Percentiles rank a stretch among this genome's conserved stretches.
phyloP scores from a whole-genome alignment of 208 protist species.

The Wallacemonas sp. region DNA sequence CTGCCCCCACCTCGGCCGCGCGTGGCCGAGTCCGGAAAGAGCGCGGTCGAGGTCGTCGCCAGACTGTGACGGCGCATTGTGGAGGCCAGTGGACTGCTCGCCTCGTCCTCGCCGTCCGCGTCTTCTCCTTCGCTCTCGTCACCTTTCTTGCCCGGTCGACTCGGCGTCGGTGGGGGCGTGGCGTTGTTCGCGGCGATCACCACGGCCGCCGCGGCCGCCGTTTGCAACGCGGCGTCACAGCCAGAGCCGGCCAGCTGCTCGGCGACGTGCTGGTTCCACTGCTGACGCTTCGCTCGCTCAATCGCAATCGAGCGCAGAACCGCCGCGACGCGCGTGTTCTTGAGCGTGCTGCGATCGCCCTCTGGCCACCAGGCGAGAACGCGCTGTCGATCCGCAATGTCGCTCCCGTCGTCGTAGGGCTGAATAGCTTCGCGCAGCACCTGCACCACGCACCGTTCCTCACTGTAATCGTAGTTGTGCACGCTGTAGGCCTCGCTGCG shows the following conservation, averaged over 20 bases:
- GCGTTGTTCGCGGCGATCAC: not conserved
- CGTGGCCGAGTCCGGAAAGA: too few relatives aligned
- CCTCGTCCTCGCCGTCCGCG: not conserved
- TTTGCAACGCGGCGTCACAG: constrained; percentile 2
- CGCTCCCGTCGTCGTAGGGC: not conserved
- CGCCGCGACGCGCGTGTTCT: constrained; percentile 20
- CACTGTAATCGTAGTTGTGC: constrained; percentile 36
- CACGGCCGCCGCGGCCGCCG: not conserved
- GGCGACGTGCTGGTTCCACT: constrained; percentile 37
- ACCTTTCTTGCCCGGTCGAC: too few relatives aligned
- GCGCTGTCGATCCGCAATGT: constrained; percentile 24
- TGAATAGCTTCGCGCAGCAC: constrained; percentile 47
- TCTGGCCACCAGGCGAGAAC: constrained; percentile 62
- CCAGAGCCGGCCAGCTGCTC: constrained; percentile 12
- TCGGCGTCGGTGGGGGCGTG: too few relatives aligned
- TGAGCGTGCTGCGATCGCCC: constrained; percentile 16
- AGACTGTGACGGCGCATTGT: not conserved
- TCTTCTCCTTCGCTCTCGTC: too few relatives aligned
- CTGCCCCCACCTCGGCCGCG: too few relatives aligned
- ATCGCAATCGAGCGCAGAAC: constrained; percentile 44
- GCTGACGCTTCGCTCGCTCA: constrained; percentile 35
- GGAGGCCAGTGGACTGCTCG: not conserved
- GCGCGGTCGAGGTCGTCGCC: not conserved
- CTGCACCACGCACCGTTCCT: constrained; percentile 39
- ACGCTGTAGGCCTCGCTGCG: not conserved